These are phyloP conservation scores for Xylaria sp. DNA, from an alignment of 2,329 filamentous ascomycete species.

Conservation along the genomic window DNA sequence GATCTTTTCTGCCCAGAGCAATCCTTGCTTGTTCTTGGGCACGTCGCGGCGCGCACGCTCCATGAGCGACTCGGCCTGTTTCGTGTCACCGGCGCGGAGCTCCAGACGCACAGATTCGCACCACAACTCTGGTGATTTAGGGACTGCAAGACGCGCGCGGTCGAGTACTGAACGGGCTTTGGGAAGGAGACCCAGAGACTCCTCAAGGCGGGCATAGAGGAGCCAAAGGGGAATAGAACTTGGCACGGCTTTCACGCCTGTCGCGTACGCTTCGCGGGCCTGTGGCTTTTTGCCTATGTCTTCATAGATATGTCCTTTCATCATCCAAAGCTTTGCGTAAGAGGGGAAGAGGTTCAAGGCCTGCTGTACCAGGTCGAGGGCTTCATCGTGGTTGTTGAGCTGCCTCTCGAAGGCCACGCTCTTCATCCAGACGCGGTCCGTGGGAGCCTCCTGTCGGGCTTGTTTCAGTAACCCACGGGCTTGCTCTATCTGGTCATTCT, in stretches of 20 bases:
- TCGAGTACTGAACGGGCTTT: constrained; percentile 96
- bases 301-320: constrained; percentile 98
- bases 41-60: constrained; percentile 92
- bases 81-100: constrained; percentile 82
- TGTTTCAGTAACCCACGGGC: constrained; percentile 84
- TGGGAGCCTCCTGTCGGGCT: constrained; percentile 88
- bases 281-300: constrained; percentile 80
- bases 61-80: constrained; percentile 92
- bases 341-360: constrained; percentile 88
- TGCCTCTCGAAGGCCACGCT: constrained; percentile 93
- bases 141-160: constrained; percentile 85
- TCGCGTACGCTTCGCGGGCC: constrained; percentile 88
- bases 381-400: constrained; percentile 79
- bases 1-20: constrained; percentile 94
- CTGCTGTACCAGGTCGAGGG: constrained; percentile 87
- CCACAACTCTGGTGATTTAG: constrained; percentile 87
- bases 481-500: constrained; percentile 83
- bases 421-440: constrained; percentile 97
- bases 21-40: constrained; percentile 75
- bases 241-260: constrained; percentile 87
- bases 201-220: constrained; percentile 87
- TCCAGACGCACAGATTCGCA: constrained; percentile 95
- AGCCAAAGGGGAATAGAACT: constrained; percentile 90
- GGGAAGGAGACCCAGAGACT: constrained; percentile 82
- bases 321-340: constrained; percentile 93